Base-by-base conservation (phyloP, 2,329 filamentous ascomycete species). In the Ascochyta fabae region DNA sequence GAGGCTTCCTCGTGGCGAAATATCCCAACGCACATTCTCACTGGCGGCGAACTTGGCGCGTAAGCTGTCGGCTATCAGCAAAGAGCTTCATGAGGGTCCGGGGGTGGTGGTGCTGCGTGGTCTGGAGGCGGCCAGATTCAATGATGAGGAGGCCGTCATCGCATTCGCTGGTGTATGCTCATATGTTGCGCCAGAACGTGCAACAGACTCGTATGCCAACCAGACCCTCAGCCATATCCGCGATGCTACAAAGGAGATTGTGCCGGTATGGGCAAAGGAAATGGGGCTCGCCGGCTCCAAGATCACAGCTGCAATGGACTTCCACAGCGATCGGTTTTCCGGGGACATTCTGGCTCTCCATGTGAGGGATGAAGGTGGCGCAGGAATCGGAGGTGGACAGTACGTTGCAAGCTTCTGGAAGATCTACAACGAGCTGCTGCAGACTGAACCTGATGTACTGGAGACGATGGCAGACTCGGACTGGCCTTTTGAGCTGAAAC, bases 401-500 rank as follows among this genome's bases (percentile, higher is more conserved):
- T 70, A 62, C 42, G 33, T 75, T 34, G 66, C 64, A 19, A 72
- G 69, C 47, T 74, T 74, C 42, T 69, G 67, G 59, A 65, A 41
- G 22, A 73, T 75, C n/a, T 75, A 75, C 57, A 75, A 75, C 51
- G 68, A 73, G 52, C 62, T 75, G 7, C 53, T 75, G 9, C 55
- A 64, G 40, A 64, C 57, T 16, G 69, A 74, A 13, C 72, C 72
- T 12, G 69, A 66, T 12, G 71, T 72, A 10, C 53, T 75, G 42
- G 71, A 75, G 49, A 75, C 70, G 0, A 68, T 75, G 67, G 68
- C 68, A 6, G 66, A 66, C 35, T 47, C 67, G 8, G 56, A 73
- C 31, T 75, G 73, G 73, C 73, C 73, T 1, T 75, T 75, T 40
- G 73, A 75, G 55, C 59, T 75, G 50, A 75, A 75, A 58, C 64